Percentiles rank a stretch among this genome's conserved stretches.
phyloP scores from a whole-genome alignment of 768 basidiomycete species.

The Leucosporidium creatinivorum region DNA sequence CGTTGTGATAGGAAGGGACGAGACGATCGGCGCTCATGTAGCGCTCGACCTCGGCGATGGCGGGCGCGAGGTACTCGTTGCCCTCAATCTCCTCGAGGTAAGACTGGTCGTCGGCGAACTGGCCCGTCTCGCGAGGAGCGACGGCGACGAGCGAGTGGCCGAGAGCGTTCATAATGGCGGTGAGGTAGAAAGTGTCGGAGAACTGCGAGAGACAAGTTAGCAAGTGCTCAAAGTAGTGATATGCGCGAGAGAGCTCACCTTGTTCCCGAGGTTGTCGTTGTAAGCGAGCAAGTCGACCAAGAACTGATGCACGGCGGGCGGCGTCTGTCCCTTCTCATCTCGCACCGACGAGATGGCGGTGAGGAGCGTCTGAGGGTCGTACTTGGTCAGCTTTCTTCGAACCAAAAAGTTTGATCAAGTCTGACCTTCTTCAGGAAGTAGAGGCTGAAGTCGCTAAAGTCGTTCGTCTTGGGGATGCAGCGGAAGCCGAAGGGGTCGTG shows the following conservation, averaged over 20 bases:
- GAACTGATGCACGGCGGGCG: constrained; percentile 74
- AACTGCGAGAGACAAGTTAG: constrained; percentile 50
- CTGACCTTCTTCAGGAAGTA: constrained; percentile 90
- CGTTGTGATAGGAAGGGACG: constrained; percentile 88
- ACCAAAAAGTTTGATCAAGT: background rate
- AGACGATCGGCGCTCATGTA: constrained; percentile 92
- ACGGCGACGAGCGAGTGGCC: constrained; percentile 62
- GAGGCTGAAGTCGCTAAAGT: constrained; percentile 82
- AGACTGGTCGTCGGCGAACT: constrained; percentile 50
- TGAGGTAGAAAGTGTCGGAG: constrained; percentile 84
- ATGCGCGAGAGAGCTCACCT: constrained; percentile 50
- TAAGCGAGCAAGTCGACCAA: constrained; percentile 86
- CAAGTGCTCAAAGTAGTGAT: background rate
- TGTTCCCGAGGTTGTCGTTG: constrained; percentile 89
- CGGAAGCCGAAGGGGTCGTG: constrained; percentile 77
- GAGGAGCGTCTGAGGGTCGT: constrained; percentile 55
- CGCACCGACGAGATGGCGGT: constrained; percentile 77
- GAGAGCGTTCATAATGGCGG: constrained; percentile 71
- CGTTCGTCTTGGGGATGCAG: constrained; percentile 90
- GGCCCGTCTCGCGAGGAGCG: constrained; percentile 70
- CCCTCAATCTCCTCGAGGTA: constrained; percentile 42
- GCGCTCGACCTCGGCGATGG: constrained; percentile 72
- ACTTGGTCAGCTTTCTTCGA: background rate
- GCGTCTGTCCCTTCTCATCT: constrained; percentile 78
- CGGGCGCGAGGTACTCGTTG: constrained; percentile 56